Base-by-base conservation (phyloP, 257 asterid genomes). In the Solanum medicagineum region DNA sequence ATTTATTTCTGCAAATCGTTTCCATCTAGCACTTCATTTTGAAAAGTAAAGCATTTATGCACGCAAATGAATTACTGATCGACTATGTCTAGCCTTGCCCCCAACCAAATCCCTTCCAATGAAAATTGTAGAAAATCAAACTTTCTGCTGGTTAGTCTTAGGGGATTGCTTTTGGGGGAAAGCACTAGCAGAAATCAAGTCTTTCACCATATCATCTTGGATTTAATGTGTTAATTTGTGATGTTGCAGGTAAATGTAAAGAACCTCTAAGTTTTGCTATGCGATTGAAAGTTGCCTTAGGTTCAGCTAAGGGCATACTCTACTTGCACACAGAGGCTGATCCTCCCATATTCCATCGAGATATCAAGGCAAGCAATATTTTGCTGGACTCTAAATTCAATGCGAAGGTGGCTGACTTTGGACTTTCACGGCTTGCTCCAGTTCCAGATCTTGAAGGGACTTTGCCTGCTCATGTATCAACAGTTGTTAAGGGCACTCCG, bases 341-440 rank as follows among this genome's bases (percentile, higher is more conserved):
- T 90, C 99, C 99, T 80, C 99, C 99, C 47, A 95, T 97, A 89
- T 95, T 93, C 89, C 99, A 97, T 84, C 95, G 99, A n/a, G 99
- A 95, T 89, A 93, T 97, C 63, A 97, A 97, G 93, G 94, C 99
- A 73, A 95, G 94, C 87, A 97, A 97, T 90, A 97, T 97, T 85
- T 86, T 97, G 77, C 83, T 97, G 82, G 99, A 97, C 93, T 84
- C 93, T 5, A 95, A 80, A 81, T 91, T 92, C 86, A 90, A 87
- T 13, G 96, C 98, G 22, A 97, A 97, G 89, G 99, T 97, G 81
- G 96, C 99, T 10, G 99, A 97, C 88, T 97, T 97, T 89, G 99
- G 99, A 71, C 94, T 97, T 36, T 97, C 99, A 55, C 90, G 94
- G 56, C 94, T 97, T 36, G 99, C 99, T 74, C 97, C 99, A 4